A percentile compares a stretch with the other conserved stretches of the same genome.
These are phyloP conservation scores for Annulohypoxylon moriforme DNA, from an alignment of 495 filamentous ascomycete genomes.

Conservation along the genomic window DNA sequence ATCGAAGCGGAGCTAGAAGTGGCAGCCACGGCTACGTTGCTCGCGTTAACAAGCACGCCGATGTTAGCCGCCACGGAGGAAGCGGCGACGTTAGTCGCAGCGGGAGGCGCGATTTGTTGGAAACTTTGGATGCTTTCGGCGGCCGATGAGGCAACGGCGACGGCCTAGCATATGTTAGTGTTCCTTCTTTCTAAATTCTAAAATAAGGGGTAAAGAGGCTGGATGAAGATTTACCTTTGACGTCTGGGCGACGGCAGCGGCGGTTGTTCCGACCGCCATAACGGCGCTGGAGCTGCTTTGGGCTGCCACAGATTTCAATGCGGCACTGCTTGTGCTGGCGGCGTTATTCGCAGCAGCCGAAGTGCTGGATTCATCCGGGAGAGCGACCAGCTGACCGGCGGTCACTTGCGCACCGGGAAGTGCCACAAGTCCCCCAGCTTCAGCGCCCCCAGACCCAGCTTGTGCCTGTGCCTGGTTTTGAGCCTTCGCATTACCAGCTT, in stretches of 20 bases:
- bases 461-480: slow-evolving; percentile 9
- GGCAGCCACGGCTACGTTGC: neutral
- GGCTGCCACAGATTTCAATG: slow-evolving; percentile 4
- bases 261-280: slow-evolving; percentile 12
- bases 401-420: slow-evolving; percentile 33
- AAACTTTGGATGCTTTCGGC: slow-evolving; percentile 28
- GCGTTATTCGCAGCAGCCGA: neutral
- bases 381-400: slow-evolving; percentile 35
- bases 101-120: slow-evolving; percentile 22
- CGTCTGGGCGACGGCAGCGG: slow-evolving; percentile 1
- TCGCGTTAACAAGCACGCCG: slow-evolving; percentile 16
- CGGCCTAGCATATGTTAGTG: slow-evolving; percentile 11
- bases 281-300: slow-evolving; percentile 11
- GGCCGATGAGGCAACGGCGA: neutral
- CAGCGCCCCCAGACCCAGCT: neutral
- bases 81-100: neutral
- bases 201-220: neutral
- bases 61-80: slow-evolving; percentile 15
- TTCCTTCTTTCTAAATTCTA: neutral
- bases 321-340: slow-evolving; percentile 16
- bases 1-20: slow-evolving; percentile 9
- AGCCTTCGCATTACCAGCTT: neutral
- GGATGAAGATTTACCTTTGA: slow-evolving; percentile 10
- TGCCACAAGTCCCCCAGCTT: slow-evolving; percentile 1
- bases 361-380: slow-evolving; percentile 18